Percentiles rank a stretch among this genome's conserved stretches.
Evolutionary conservation across 352 stramenopile species (phyloP).

Genomic region (Phytophthora quininea): DNA sequence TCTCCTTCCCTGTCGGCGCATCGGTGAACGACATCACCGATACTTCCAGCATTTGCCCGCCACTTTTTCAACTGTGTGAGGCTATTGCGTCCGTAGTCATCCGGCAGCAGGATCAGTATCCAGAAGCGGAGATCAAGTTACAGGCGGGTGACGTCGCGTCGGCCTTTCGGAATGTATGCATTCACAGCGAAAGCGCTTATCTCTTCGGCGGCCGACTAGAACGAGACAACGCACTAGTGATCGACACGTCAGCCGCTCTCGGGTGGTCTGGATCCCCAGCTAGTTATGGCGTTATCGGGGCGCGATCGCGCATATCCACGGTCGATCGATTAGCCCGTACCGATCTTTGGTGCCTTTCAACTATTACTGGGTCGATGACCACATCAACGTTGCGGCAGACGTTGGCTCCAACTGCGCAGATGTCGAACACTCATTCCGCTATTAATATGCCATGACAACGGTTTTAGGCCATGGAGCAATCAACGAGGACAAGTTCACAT

Average conservation of each 20-base stretch:
- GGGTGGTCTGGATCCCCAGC: constrained; percentile 18
- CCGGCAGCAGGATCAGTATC: neutral
- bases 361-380: constrained; percentile 31
- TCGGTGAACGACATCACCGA: constrained; percentile 16
- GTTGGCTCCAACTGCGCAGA: neutral
- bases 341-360: neutral
- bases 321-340: neutral
- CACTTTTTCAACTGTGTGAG: constrained; percentile 3
- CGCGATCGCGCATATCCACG: constrained; percentile 14
- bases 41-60: neutral
- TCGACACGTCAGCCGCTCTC: constrained; percentile 10
- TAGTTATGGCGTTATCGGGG: constrained; percentile 13
- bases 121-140: neutral
- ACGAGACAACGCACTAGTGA: constrained; percentile 11
- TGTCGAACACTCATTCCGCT: constrained; percentile 7
- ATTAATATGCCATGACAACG: constrained; percentile 4
- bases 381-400: constrained; percentile 9
- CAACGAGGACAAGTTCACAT: constrained; percentile 27
- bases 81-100: constrained; percentile 7
- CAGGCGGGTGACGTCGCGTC: constrained; percentile 1
- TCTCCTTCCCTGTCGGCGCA: constrained; percentile 4
- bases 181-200: constrained; percentile 5
- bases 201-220: constrained; percentile 7
- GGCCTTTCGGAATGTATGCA: constrained; percentile 14
- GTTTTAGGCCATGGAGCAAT: constrained; percentile 7